Conservation (phyloP, 2,329 filamentous ascomycete species). For the Alternaria triticimaculans region DNA sequence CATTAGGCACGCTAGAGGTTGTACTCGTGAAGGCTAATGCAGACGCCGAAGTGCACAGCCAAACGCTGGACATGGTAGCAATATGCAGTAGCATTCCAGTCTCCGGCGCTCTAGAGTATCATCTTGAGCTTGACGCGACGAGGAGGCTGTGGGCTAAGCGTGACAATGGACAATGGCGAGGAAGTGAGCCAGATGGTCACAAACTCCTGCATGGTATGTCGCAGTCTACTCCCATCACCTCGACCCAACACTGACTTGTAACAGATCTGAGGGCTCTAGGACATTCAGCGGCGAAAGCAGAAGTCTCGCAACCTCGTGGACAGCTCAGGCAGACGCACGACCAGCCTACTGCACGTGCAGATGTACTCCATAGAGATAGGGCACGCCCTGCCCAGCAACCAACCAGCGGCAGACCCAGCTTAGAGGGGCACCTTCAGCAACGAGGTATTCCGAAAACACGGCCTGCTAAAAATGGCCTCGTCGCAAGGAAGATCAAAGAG, state of each 20-base stretch:
- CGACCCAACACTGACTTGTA: not conserved
- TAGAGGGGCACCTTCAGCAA: not conserved
- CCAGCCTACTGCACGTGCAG: not conserved
- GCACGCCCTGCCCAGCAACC: not conserved
- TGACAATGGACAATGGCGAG: slow-evolving; percentile 27
- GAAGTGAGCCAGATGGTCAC: slow-evolving; percentile 29
- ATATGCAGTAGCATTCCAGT: slow-evolving; percentile 29
- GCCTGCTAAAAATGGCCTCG: not conserved
- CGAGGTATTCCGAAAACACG: not conserved
- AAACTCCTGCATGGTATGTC: slow-evolving; percentile 30
- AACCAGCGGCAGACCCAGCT: not conserved
- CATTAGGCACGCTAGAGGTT: slow-evolving; percentile 29
- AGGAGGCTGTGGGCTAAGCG: slow-evolving; percentile 33
- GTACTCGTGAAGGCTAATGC: slow-evolving; percentile 30
- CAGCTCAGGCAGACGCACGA: not conserved
- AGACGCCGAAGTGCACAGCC: slow-evolving; percentile 21
- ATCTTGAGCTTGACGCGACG: slow-evolving; percentile 30
- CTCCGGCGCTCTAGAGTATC: slow-evolving; percentile 26
- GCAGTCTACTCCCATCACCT: not conserved
- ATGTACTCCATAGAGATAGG: not conserved
- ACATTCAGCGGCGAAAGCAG: not conserved
- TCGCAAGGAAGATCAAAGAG: slow-evolving; percentile 4
- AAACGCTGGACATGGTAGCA: slow-evolving; percentile 26
- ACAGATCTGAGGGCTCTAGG: slow-evolving; percentile 26
- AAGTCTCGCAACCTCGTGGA: not conserved